Evolutionary conservation across 495 filamentous ascomycete genomes (phyloP).

Genomic region (Gamarada debralockiae): DNA sequence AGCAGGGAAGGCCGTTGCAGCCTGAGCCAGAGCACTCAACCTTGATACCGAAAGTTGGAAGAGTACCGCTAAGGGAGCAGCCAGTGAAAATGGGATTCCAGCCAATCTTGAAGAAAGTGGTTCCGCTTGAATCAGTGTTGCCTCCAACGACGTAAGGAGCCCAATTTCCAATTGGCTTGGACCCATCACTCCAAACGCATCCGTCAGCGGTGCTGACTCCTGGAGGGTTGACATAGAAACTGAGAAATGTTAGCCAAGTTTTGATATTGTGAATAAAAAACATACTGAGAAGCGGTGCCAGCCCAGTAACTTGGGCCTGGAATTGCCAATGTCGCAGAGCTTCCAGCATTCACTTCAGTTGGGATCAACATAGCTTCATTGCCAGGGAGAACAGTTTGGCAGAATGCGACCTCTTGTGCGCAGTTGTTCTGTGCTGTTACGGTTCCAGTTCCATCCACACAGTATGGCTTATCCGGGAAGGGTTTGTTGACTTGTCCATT

Average conservation of each 20-base stretch:
- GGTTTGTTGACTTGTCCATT: constrained; percentile 66
- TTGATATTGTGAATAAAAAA: constrained; percentile 23
- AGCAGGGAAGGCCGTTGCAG: constrained; percentile 74
- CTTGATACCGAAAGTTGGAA: constrained; percentile 64
- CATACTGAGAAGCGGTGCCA: constrained; percentile 67
- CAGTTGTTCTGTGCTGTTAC: constrained; percentile 62
- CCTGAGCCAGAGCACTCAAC: constrained; percentile 63
- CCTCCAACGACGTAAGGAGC: constrained; percentile 74
- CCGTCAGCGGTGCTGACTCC: constrained; percentile 55
- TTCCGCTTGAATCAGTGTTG: constrained; percentile 60
- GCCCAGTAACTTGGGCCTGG: constrained; percentile 71
- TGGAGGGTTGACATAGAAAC: constrained; percentile 77
- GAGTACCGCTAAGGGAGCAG: constrained; percentile 48
- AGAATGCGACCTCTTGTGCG: constrained; percentile 62
- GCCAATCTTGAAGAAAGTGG: constrained; percentile 72
- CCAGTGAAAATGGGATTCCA: constrained; percentile 77
- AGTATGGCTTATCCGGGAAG: constrained; percentile 66
- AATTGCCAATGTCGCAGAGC: constrained; percentile 59
- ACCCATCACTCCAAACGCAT: constrained; percentile 67
- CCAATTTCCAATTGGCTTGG: constrained; percentile 74
- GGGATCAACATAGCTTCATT: constrained; percentile 88
- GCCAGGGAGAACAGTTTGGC: constrained; percentile 81
- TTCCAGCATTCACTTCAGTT: constrained; percentile 51
- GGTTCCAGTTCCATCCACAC: constrained; percentile 64
- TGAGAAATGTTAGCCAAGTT: constrained; percentile 24